A percentile compares a stretch with the other conserved stretches of the same genome.
Evolutionary conservation across 768 basidiomycete genomes (phyloP).

Genomic region (Gloeopeniophorella convolvens): DNA sequence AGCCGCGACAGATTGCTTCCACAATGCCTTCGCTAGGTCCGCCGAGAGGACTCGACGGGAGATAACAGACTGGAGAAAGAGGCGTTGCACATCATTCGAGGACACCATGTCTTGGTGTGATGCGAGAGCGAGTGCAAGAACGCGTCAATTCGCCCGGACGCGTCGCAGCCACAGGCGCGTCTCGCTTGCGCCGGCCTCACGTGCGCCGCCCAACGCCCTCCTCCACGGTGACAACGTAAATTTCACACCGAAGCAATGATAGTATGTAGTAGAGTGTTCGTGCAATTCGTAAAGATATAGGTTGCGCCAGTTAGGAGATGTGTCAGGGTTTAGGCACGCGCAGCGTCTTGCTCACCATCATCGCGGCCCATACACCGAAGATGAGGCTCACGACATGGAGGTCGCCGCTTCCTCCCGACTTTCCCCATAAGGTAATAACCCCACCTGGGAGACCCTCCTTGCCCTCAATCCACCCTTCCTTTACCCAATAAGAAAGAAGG

Average conservation of each 20-base stretch:
- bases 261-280: no score
- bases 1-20: slow-evolving; percentile 58
- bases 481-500: slow-evolving; percentile 75
- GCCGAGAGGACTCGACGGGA: slow-evolving; percentile 65
- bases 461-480: slow-evolving; percentile 78
- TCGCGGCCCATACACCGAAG: slow-evolving; percentile 85
- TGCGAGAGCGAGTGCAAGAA: slow-evolving; percentile 1
- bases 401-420: slow-evolving; percentile 70
- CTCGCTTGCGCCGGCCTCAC: no score
- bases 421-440: slow-evolving; percentile 66
- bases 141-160: slow-evolving; percentile 25
- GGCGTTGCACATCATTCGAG: slow-evolving; percentile 59
- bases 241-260: no score
- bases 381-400: slow-evolving; percentile 72
- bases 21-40: slow-evolving; percentile 56
- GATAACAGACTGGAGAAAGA: slow-evolving; percentile 75
- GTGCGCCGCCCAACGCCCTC: no score
- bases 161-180: background rate
- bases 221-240: no score
- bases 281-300: background rate
- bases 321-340: slow-evolving; percentile 69
- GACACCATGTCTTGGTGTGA: slow-evolving; percentile 37
- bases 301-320: background rate
- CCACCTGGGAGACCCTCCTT: slow-evolving; percentile 71
- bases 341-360: slow-evolving; percentile 98